These are phyloP conservation scores for Phytopythium helicoides DNA, from an alignment of 352 stramenopile genomes.

Conservation along the genomic window DNA sequence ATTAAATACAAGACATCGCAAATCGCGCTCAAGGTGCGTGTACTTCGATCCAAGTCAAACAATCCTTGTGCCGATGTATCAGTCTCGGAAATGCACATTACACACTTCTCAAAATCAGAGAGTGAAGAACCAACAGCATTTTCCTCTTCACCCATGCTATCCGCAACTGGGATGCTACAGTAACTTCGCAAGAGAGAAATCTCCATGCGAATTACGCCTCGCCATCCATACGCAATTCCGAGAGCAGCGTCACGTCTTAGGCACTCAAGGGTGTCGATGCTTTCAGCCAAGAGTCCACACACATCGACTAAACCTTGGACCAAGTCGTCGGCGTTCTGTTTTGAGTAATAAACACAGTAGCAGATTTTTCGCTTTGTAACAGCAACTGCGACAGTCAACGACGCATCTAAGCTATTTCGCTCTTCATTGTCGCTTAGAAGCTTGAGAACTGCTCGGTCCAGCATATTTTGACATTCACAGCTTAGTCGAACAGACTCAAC, in stretches of 20 bases:
- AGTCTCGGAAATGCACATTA: conserved; percentile 23
- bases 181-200: conserved; percentile 41
- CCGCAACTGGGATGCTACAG: not conserved
- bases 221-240: conserved; percentile 57
- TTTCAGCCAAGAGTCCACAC: conserved; percentile 18
- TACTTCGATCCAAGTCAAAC: conserved; percentile 30
- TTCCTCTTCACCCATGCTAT: not conserved
- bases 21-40: conserved; percentile 46
- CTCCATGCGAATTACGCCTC: conserved; percentile 57
- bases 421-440: not conserved
- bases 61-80: conserved; percentile 7
- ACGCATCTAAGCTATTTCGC: not conserved
- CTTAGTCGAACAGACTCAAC: conserved; percentile 20
- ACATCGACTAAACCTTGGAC: conserved; percentile 23
- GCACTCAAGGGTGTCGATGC: conserved; percentile 14
- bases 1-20: conserved; percentile 55
- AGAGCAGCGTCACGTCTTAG: conserved; percentile 20
- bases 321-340: conserved; percentile 12
- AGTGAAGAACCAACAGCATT: conserved; percentile 3
- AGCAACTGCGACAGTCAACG: conserved; percentile 23
- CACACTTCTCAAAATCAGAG: conserved; percentile 42
- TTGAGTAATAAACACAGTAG: conserved; percentile 33
- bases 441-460: conserved; percentile 18
- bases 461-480: conserved; percentile 17
- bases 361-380: conserved; percentile 30